Percentiles rank a stretch among this genome's conserved stretches.
These are phyloP conservation scores for Apiotrichum mycotoxinovorans DNA, from an alignment of 1,284 basidiomycete genomes.

Conservation along the genomic window DNA sequence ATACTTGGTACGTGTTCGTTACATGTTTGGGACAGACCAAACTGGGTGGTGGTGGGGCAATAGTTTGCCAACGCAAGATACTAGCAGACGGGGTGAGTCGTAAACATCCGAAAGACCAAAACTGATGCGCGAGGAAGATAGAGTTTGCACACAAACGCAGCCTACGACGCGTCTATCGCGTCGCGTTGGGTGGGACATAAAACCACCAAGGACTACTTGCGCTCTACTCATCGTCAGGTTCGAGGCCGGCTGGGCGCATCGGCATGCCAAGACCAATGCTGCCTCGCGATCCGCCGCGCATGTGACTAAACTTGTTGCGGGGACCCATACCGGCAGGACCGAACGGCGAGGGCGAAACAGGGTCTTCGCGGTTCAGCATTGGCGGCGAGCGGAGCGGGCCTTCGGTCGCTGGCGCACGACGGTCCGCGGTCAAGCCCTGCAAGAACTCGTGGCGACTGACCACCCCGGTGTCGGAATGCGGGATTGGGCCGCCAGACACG, in stretches of 20 bases:
- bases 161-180: too few relatives aligned
- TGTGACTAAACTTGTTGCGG: conserved; percentile 29
- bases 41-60: too few relatives aligned
- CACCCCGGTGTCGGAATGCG: conserved; percentile 23
- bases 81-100: neutral
- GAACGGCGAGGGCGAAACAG: conserved; percentile 32
- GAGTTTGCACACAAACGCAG: too few relatives aligned
- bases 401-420: conserved; percentile 7
- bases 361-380: conserved; percentile 27
- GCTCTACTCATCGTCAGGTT: neutral
- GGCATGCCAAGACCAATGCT: conserved; percentile 22
- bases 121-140: neutral
- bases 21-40: too few relatives aligned
- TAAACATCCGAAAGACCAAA: neutral
- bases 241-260: conserved; percentile 14
- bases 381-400: conserved; percentile 13
- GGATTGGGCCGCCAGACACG: conserved; percentile 16
- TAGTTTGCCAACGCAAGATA: neutral
- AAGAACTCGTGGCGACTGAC: conserved; percentile 39
- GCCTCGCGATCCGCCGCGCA: conserved; percentile 34
- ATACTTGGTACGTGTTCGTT: neutral
- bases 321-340: conserved; percentile 13
- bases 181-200: too few relatives aligned
- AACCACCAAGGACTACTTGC: neutral
- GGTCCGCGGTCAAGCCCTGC: conserved; percentile 15